Percentiles rank a stretch among this genome's conserved stretches.
Evolutionary conservation across 2,329 filamentous ascomycete species (phyloP).

Genomic region (Balansia obtecta): DNA sequence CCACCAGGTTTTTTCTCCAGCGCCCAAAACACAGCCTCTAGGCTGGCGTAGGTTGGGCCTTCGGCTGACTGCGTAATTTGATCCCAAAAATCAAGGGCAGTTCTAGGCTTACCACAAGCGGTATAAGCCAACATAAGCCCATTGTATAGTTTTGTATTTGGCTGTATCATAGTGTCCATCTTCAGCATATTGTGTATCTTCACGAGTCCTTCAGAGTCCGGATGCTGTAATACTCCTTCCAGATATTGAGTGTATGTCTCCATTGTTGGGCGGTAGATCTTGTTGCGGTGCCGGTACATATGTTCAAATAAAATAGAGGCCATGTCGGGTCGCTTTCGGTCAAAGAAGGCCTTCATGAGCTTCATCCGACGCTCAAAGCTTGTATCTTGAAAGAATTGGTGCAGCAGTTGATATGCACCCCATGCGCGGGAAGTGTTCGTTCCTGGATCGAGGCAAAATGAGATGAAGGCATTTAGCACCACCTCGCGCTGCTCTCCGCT

Average conservation of each 20-base stretch:
- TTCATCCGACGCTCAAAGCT: slow-evolving; percentile 50
- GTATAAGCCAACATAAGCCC: slow-evolving; percentile 79
- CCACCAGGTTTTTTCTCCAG: slow-evolving; percentile 53
- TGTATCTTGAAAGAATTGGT: slow-evolving; percentile 54
- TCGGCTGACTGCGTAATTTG: slow-evolving; percentile 75
- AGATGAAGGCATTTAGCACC: slow-evolving; percentile 53
- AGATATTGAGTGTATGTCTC: slow-evolving; percentile 72
- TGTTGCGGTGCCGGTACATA: slow-evolving; percentile 69
- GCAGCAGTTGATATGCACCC: slow-evolving; percentile 53
- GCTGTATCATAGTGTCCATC: slow-evolving; percentile 70
- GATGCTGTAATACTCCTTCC: slow-evolving; percentile 53
- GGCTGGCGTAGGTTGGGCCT: slow-evolving; percentile 70
- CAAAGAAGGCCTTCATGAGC: slow-evolving; percentile 76
- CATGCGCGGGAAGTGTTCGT: slow-evolving; percentile 53
- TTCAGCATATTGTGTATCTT: slow-evolving; percentile 89
- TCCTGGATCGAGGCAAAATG: slow-evolving; percentile 51
- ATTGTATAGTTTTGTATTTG: slow-evolving; percentile 67
- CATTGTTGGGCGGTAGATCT: slow-evolving; percentile 49
- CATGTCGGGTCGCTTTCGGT: slow-evolving; percentile 68
- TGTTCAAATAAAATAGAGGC: slow-evolving; percentile 79
- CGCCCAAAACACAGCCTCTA: slow-evolving; percentile 69
- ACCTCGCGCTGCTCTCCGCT: slow-evolving; percentile 55
- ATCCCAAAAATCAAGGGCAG: slow-evolving; percentile 69
- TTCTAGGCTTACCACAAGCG: slow-evolving; percentile 50
- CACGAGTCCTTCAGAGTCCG: slow-evolving; percentile 48